Conservation (phyloP, 2,329 filamentous ascomycete genomes). For the Ustulina deusta region DNA sequence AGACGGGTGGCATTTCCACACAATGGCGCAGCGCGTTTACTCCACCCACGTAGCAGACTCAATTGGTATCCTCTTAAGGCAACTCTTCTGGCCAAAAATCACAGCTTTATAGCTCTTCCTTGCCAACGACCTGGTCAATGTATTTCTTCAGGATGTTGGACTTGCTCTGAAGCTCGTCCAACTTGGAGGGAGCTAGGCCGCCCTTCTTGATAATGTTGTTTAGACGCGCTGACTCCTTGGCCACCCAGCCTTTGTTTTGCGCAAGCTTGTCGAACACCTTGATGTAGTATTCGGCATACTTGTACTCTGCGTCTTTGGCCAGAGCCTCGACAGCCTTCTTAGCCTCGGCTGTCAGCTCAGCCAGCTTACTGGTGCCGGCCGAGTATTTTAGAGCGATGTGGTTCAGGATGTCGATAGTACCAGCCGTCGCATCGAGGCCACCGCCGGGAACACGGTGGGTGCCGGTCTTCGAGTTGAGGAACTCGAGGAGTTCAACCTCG, state of each 20-base stretch:
- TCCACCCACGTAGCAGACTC: slow-evolving; percentile 30
- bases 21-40: slow-evolving; percentile 26
- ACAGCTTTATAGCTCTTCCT: slow-evolving; percentile 75
- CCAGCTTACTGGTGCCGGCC: slow-evolving; percentile 67
- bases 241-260: slow-evolving; percentile 80
- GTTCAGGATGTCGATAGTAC: slow-evolving; percentile 85
- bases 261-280: slow-evolving; percentile 88
- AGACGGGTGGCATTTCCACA: slow-evolving; percentile 27
- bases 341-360: slow-evolving; percentile 75
- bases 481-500: slow-evolving; percentile 81
- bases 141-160: slow-evolving; percentile 90
- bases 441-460: slow-evolving; percentile 88
- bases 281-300: slow-evolving; percentile 94
- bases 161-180: slow-evolving; percentile 87
- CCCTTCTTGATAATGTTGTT: slow-evolving; percentile 87
- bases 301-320: slow-evolving; percentile 72
- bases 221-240: slow-evolving; percentile 87
- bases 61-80: slow-evolving; percentile 25
- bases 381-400: slow-evolving; percentile 79
- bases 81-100: slow-evolving; percentile 26
- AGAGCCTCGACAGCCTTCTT: slow-evolving; percentile 76
- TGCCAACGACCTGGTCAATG: slow-evolving; percentile 67
- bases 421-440: slow-evolving; percentile 80
- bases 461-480: slow-evolving; percentile 88
- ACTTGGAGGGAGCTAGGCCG: slow-evolving; percentile 84